Conservation (phyloP, 2,329 filamentous ascomycete genomes). For the Teratosphaeria viscida region DNA sequence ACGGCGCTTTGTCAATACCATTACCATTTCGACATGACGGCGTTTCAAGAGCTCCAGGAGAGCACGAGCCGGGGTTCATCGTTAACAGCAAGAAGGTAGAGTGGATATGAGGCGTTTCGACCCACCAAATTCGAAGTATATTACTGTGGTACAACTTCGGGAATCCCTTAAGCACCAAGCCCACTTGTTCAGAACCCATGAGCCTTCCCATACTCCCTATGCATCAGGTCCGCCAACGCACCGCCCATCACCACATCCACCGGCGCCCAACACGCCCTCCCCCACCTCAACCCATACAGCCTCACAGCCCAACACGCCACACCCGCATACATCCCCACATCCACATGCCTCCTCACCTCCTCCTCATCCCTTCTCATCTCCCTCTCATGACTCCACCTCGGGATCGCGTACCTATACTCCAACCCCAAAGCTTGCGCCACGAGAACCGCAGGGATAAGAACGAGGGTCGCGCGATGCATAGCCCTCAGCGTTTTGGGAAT, state of each 20-base stretch:
- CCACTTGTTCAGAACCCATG: constrained; percentile 10
- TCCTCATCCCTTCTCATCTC: constrained; percentile 22
- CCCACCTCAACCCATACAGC: constrained; percentile 13
- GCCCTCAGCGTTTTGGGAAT: constrained; percentile 21
- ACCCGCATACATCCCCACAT: constrained; percentile 20
- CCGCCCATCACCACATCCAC: constrained; percentile 22
- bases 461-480: constrained; percentile 15
- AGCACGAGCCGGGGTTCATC: neutral
- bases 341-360: constrained; percentile 21
- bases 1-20: neutral
- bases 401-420: constrained; percentile 20
- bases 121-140: neutral
- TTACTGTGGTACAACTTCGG: neutral
- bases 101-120: neutral
- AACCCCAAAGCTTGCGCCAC: constrained; percentile 15
- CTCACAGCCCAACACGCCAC: constrained; percentile 14
- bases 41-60: neutral
- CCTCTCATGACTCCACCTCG: constrained; percentile 21
- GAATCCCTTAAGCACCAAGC: neutral
- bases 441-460: constrained; percentile 14
- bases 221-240: constrained; percentile 21
- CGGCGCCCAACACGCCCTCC: constrained; percentile 17
- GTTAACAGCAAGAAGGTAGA: neutral
- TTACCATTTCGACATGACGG: neutral
- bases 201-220: constrained; percentile 24